Base-by-base conservation (phyloP, 1,284 basidiomycete species). In the Cutaneotrichosporon sp. region DNA sequence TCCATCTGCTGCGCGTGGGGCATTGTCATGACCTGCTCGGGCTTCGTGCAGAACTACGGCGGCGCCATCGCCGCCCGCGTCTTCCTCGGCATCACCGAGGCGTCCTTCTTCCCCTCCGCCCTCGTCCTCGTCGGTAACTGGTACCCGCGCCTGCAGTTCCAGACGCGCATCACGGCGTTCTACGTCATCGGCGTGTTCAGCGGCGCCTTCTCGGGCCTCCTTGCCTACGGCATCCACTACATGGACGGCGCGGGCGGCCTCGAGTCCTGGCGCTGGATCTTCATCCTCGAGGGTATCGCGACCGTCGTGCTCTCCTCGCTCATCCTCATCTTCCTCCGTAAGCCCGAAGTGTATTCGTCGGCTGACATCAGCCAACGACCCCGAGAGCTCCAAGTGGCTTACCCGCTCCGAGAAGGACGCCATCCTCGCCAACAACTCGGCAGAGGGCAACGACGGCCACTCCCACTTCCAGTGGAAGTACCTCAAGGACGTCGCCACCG, bases 11-110 rank as follows among this genome's bases (percentile, higher is more conserved):
- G 77, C 8, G 61, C 72, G 1, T 82, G 81, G 79, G 86, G 87
- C 6, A 73, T 82, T 16, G 83, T 86, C 9, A 87, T 85, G 16
- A 87, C 83, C 1, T 73, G 87, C 58, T 86, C 83, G n/a, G 83
- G 83, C 14, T 72, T 87, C 46, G 83, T 80, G 7, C 74, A 82
- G 36, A 85, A 81, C 67, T 88, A 84, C 67, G 81, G 76, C 27
- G 86, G 86, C 6, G 58, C 59, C 20, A 55, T 64, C 20, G 63
- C 51, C 13, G 45, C 55, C 2, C 55, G 55, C 9, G 29, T 62
- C 20, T 33, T 50, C 10, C 58, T 65, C 46, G 64, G 64, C 14
- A 36, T 57, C 29, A 42, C 60, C n/a, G 66, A 67, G 38, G 66
- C 66, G 3, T 61, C 66, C 38, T 60, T 69, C 69, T 75, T 77